phyloP scores from a whole-genome alignment of 139 green algal species.

The Chlorella sp. region DNA sequence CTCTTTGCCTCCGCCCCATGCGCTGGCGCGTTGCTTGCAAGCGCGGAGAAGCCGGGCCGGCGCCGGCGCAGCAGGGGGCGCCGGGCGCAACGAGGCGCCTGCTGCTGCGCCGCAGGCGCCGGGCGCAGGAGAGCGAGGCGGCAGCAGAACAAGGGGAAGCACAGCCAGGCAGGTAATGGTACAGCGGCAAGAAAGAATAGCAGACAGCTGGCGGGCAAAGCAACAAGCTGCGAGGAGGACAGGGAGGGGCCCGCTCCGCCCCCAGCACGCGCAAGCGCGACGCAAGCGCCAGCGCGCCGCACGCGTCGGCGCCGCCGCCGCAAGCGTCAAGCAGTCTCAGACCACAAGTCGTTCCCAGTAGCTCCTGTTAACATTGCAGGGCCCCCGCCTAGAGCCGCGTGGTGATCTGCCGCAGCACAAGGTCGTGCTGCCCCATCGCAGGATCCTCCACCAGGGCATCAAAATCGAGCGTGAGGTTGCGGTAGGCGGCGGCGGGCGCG shows the following conservation, averaged over 20 bases:
- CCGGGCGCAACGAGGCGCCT: too few species aligned
- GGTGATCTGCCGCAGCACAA: not conserved
- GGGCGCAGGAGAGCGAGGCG: not conserved
- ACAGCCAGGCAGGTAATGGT: too few species aligned
- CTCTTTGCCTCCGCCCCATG: too few species aligned
- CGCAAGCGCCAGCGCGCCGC: not conserved
- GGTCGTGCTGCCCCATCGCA: not conserved
- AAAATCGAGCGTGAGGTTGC: not conserved
- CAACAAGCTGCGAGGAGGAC: not conserved
- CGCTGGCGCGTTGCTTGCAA: too few species aligned
- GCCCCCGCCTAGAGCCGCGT: too few species aligned
- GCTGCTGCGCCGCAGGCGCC: not conserved
- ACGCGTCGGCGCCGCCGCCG: not conserved
- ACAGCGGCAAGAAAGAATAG: too few species aligned
- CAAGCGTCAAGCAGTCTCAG: not conserved
- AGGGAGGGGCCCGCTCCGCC: slow-evolving; percentile 10
- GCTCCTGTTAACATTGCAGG: too few species aligned
- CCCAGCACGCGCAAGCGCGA: not conserved
- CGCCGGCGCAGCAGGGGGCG: too few species aligned
- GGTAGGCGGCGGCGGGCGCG: not conserved
- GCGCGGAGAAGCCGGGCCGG: too few species aligned
- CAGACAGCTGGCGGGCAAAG: not conserved
- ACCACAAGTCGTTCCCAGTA: too few species aligned
- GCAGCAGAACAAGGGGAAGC: not conserved
- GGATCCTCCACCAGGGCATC: not conserved